Percentiles rank a stretch among this genome's conserved stretches.
phyloP scores from a whole-genome alignment of 768 basidiomycete genomes.

The Grammothele lineata region DNA sequence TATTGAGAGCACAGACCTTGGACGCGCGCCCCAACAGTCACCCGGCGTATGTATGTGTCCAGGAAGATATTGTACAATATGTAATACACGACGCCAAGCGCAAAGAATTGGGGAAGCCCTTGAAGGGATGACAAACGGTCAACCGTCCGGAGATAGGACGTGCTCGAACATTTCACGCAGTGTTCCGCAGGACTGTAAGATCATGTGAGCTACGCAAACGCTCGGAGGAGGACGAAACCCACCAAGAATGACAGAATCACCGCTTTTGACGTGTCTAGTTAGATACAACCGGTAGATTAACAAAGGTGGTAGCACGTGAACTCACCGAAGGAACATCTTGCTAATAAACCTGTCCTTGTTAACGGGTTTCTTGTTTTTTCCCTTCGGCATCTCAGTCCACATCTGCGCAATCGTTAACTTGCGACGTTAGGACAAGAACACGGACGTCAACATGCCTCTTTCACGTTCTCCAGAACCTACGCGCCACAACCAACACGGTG shows the following conservation, averaged over 20 bases:
- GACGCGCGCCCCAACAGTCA: no score
- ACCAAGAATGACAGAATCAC: slow-evolving; percentile 98
- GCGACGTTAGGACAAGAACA: neutral
- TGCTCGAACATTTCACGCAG: slow-evolving; percentile 20
- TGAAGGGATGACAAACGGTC: no score
- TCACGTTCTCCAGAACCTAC: slow-evolving; percentile 95
- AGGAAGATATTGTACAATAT: no score
- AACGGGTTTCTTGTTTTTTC: slow-evolving; percentile 97
- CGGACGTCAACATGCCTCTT: slow-evolving; percentile 63
- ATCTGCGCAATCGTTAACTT: slow-evolving; percentile 49
- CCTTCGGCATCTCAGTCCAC: slow-evolving; percentile 99
- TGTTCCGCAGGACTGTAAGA: slow-evolving; percentile 59
- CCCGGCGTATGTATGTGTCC: no score
- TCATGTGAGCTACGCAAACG: no score
- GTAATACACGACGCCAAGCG: no score
- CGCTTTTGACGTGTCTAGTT: no score
- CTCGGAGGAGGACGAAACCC: no score
- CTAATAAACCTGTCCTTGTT: slow-evolving; percentile 99
- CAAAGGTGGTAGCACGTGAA: neutral
- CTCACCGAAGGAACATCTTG: slow-evolving; percentile 95
- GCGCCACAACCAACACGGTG: slow-evolving; percentile 8
- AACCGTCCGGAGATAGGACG: no score
- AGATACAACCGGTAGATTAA: no score
- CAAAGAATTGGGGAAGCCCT: no score
- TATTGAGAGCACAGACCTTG: no score